These are phyloP conservation scores for Podaxis sp. DNA, from an alignment of 768 basidiomycete species.

Conservation along the genomic window DNA sequence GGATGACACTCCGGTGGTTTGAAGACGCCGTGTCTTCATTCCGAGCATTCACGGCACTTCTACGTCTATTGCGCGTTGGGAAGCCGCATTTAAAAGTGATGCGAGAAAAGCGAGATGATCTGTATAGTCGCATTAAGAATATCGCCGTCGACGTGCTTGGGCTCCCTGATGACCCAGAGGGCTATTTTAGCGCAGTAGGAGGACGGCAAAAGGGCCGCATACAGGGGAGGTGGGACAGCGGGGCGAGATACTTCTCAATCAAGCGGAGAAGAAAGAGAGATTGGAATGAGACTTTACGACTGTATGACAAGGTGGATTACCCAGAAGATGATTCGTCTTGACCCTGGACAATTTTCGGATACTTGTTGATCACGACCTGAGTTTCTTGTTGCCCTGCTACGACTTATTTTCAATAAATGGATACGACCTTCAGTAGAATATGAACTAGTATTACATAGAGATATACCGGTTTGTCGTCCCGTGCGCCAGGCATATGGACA, in stretches of 20 bases:
- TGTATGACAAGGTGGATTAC: constrained; percentile 84
- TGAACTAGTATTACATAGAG: background rate
- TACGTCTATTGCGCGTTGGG: constrained; percentile 63
- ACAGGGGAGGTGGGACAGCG: constrained; percentile 65
- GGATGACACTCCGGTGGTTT: constrained; percentile 87
- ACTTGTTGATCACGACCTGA: background rate
- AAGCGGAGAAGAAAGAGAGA: constrained; percentile 78
- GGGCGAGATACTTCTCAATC: constrained; percentile 76
- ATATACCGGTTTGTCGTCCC: background rate
- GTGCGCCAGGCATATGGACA: background rate
- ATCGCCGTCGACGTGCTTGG: constrained; percentile 58
- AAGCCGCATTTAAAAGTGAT: constrained; percentile 54
- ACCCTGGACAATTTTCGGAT: background rate
- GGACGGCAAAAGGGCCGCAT: constrained; percentile 74
- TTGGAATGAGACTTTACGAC: constrained; percentile 83
- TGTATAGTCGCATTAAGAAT: constrained; percentile 67
- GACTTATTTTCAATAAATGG: background rate
- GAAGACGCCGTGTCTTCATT: constrained; percentile 82
- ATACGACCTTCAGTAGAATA: background rate
- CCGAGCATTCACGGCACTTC: constrained; percentile 67
- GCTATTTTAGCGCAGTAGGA: constrained; percentile 56
- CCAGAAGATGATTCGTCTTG: constrained; percentile 50
- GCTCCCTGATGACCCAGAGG: constrained; percentile 71
- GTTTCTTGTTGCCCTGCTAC: background rate
- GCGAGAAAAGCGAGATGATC: constrained; percentile 48